These are phyloP conservation scores for Cladophialophora exuberans DNA, from an alignment of 2,329 filamentous ascomycete genomes.

Conservation along the genomic window DNA sequence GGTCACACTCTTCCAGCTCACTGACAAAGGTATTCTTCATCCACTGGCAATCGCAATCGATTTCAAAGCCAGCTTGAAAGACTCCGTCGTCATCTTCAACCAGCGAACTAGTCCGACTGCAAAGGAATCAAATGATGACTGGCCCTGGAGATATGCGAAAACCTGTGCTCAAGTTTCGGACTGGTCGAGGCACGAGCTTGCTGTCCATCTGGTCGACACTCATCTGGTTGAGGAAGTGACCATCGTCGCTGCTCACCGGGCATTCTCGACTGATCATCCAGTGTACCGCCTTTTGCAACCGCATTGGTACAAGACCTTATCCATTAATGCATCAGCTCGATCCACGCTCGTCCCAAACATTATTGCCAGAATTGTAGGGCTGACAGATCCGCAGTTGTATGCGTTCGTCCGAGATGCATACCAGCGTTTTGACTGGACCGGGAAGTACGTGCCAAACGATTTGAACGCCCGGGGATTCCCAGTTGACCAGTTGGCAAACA, in stretches of 20 bases:
- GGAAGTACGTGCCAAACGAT: slow-evolving; percentile 52
- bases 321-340: slow-evolving; percentile 54
- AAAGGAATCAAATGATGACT: slow-evolving; percentile 47
- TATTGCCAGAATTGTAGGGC: slow-evolving; percentile 48
- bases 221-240: slow-evolving; percentile 55
- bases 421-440: slow-evolving; percentile 50
- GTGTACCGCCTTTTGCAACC: slow-evolving; percentile 51
- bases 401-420: slow-evolving; percentile 47
- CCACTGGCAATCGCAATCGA: slow-evolving; percentile 55
- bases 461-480: slow-evolving; percentile 49
- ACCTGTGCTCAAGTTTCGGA: slow-evolving; percentile 53
- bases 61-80: slow-evolving; percentile 44
- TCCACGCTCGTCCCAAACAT: slow-evolving; percentile 50
- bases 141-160: slow-evolving; percentile 59
- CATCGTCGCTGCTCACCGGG: slow-evolving; percentile 52
- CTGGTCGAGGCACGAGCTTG: slow-evolving; percentile 54
- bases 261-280: slow-evolving; percentile 47
- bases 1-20: slow-evolving; percentile 50
- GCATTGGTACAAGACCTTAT: slow-evolving; percentile 56
- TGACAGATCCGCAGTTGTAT: slow-evolving; percentile 43
- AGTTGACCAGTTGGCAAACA: slow-evolving; percentile 34
- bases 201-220: slow-evolving; percentile 50
- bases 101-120: slow-evolving; percentile 40
- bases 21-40: slow-evolving; percentile 50
- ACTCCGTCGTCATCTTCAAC: slow-evolving; percentile 57